Percentiles rank a stretch among this genome's conserved stretches.
These are phyloP conservation scores for Russula sp. DNA, from an alignment of 768 basidiomycete species.

Conservation along the genomic window DNA sequence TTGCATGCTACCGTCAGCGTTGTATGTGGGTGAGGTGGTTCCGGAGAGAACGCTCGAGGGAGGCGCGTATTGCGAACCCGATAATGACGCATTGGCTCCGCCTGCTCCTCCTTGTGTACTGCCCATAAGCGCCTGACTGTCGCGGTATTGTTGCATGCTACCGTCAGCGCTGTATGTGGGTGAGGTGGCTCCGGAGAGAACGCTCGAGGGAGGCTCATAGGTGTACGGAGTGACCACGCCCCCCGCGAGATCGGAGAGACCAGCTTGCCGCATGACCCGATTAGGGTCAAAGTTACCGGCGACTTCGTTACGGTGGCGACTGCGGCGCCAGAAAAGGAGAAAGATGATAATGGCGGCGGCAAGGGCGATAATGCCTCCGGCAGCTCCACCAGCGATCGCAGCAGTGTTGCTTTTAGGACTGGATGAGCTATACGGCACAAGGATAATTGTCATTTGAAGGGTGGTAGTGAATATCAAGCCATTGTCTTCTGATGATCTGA, in stretches of 20 bases:
- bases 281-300: conserved; percentile 53
- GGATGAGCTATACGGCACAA: conserved; percentile 29
- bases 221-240: conserved; percentile 29
- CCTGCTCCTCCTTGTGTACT: conserved; percentile 19
- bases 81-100: conserved; percentile 27
- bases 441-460: conserved; percentile 30
- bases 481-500: conserved; percentile 23
- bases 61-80: conserved; percentile 29
- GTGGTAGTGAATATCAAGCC: conserved; percentile 23
- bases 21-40: conserved; percentile 10
- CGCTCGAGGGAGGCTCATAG: conserved; percentile 31
- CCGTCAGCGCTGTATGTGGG: conserved; percentile 7
- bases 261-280: conserved; percentile 38
- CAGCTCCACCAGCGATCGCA: conserved; percentile 37
- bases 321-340: conserved; percentile 36
- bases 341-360: conserved; percentile 34
- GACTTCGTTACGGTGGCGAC: conserved; percentile 41
- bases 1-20: conserved; percentile 31
- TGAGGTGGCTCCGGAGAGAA: conserved; percentile 27
- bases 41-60: conserved; percentile 23
- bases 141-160: conserved; percentile 35
- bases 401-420: conserved; percentile 24
- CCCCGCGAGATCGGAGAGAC: conserved; percentile 27
- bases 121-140: conserved; percentile 31
- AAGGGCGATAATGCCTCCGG: conserved; percentile 33